Base-by-base conservation (phyloP, 495 filamentous ascomycete genomes). In the Penicillium flavigenum region DNA sequence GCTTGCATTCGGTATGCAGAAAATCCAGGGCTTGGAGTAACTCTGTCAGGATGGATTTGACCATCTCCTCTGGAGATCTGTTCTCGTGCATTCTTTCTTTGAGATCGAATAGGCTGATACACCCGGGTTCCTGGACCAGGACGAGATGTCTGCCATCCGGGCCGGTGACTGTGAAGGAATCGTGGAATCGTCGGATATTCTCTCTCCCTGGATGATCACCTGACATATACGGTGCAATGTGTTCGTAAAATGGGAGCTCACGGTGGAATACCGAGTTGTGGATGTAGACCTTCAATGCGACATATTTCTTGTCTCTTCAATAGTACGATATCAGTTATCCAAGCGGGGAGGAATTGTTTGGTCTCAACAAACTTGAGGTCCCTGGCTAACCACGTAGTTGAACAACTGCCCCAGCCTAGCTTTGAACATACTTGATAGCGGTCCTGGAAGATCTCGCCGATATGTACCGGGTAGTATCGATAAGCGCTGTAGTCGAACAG, bases 381-480 rank as follows among this genome's bases (percentile, higher is more conserved):
- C 24, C 73, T 69, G 38, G 72, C 75, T 16, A 83, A 67, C 79
- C 79, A 82, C 20, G 73, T 79, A 3, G 81, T 83, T 10, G 81
- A 83, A 26, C 62, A 71, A 14, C 74, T 61, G 36, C 81, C 79
- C 62, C 72, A 83, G 17, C 81, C 80, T 32, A 83, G 72, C 65
- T 85, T 85, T 34, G 75, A 74, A n/a, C 82, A 51, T 49, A 79
- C 65, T 63, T 82, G 76, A 61, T 82, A 85, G 43, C 72, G 73
- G 26, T 70, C 69, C 51, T 70, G 54, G 51, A 80, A 67, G 26
- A 80, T 53, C 50, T 83, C 73, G 42, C 79, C 79, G 41, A 82
- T 73, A 54, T 63, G 64, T 46, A 77, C 77, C 8, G 79, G 79
- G 67, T 77, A 84, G 68, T 77, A 83, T 50, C 73, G 70, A 46